phyloP scores from a whole-genome alignment of 2,329 filamentous ascomycete genomes.

The Lachnellula occidentalis region DNA sequence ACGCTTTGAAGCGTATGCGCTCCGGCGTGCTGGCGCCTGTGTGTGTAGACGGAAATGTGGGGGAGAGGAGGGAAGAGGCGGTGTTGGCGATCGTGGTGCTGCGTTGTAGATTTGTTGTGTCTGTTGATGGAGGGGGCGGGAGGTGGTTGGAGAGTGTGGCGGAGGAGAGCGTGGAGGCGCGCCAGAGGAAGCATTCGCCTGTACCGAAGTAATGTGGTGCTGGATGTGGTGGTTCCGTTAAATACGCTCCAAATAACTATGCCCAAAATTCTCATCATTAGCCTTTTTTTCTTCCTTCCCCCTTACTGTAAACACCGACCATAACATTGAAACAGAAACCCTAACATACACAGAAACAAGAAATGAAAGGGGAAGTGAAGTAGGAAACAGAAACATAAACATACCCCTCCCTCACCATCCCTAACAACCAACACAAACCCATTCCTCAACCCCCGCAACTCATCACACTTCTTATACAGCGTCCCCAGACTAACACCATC shows the following conservation, averaged over 20 bases:
- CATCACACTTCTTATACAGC: constrained; percentile 73
- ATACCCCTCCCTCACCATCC: constrained; percentile 69
- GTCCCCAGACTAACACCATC: constrained; percentile 85
- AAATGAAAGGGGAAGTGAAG: constrained; percentile 18
- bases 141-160: constrained; percentile 40
- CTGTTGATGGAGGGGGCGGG: constrained; percentile 64
- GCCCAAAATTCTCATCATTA: not conserved
- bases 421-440: constrained; percentile 86
- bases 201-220: constrained; percentile 86
- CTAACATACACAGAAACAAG: constrained; percentile 17
- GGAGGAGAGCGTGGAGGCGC: constrained; percentile 60
- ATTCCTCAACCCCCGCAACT: constrained; percentile 62
- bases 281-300: not conserved
- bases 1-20: constrained; percentile 89
- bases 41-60: constrained; percentile 29
- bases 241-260: constrained; percentile 84
- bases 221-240: constrained; percentile 82
- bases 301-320: too few relatives aligned
- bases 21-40: constrained; percentile 53
- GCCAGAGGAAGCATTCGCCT: constrained; percentile 93
- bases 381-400: constrained; percentile 24
- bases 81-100: constrained; percentile 50
- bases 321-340: constrained; percentile 5
- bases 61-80: constrained; percentile 15
- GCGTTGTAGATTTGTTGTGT: constrained; percentile 56